phyloP scores from a whole-genome alignment of 331 rosid species.

The Quercus lobata region DNA sequence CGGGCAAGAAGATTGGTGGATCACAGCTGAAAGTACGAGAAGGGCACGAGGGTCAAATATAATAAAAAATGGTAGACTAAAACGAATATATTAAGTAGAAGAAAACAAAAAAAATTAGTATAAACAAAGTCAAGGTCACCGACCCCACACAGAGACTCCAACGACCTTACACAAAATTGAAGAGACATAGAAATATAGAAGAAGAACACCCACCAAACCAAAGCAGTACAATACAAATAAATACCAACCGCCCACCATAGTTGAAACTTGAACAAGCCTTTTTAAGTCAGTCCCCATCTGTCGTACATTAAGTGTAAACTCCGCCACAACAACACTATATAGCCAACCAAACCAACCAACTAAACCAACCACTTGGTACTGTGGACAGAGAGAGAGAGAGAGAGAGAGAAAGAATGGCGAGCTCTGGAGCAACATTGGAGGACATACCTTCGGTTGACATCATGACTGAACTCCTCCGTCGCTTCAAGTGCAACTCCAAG shows the following conservation, averaged over 20 bases:
- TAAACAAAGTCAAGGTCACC: background rate
- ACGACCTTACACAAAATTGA: background rate
- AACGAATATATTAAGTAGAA: too few relatives aligned
- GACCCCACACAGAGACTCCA: background rate
- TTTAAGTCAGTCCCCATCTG: background rate
- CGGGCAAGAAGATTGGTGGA: too few relatives aligned
- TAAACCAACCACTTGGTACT: background rate
- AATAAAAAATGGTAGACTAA: background rate
- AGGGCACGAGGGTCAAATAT: background rate
- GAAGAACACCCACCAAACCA: background rate
- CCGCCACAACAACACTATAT: background rate
- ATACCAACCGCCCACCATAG: background rate
- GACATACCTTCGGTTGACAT: slow-evolving; percentile 77
- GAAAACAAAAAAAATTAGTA: background rate
- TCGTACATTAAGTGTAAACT: background rate
- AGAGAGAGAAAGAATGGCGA: slow-evolving; percentile 31
- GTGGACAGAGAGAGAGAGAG: too few relatives aligned
- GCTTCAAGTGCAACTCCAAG: slow-evolving; percentile 76
- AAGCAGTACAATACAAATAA: background rate
- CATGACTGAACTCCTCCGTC: slow-evolving; percentile 87
- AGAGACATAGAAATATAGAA: background rate
- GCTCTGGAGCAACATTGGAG: slow-evolving; percentile 48
- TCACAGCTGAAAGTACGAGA: background rate
- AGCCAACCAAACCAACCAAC: background rate
- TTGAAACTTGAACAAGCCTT: background rate